These are phyloP conservation scores for Apiospora arundinis DNA, from an alignment of 2,329 filamentous ascomycete species.

Conservation along the genomic window DNA sequence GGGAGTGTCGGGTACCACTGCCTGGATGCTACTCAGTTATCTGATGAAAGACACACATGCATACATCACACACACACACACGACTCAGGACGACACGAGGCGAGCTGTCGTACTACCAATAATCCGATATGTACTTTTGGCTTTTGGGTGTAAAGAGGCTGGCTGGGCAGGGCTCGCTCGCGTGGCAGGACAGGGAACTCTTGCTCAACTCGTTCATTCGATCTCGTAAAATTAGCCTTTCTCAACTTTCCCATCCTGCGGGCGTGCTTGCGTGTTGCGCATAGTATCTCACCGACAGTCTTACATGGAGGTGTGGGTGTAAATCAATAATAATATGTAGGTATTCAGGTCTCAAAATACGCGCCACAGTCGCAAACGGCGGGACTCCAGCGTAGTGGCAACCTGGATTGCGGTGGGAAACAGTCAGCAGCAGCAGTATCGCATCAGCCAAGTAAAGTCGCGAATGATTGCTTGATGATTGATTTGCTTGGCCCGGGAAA, in stretches of 20 bases:
- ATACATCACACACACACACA: neutral
- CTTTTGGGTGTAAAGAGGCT: neutral
- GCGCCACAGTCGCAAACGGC: slow-evolving; percentile 4
- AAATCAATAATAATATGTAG: neutral
- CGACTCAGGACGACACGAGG: neutral
- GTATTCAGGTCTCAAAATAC: neutral
- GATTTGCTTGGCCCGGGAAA: too few relatives aligned
- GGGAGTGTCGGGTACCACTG: neutral
- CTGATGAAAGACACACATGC: neutral
- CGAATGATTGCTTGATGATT: neutral
- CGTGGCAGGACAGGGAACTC: slow-evolving; percentile 9
- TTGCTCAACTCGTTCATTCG: neutral
- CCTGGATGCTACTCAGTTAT: neutral
- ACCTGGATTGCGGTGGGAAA: too few relatives aligned
- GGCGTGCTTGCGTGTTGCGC: neutral
- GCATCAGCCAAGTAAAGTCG: neutral
- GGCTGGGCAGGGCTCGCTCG: neutral
- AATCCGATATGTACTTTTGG: slow-evolving; percentile 4
- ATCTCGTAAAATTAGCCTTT: slow-evolving; percentile 5
- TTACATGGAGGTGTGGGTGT: neutral
- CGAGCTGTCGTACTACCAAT: slow-evolving; percentile 10
- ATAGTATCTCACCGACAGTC: neutral
- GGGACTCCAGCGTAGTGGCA: neutral
- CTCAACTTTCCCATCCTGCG: neutral
- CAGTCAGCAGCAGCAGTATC: neutral